A percentile compares a stretch with the other conserved stretches of the same genome.
These are phyloP conservation scores for Xerophyta viscosa DNA, from an alignment of 106 monocot genomes.

Conservation along the genomic window DNA sequence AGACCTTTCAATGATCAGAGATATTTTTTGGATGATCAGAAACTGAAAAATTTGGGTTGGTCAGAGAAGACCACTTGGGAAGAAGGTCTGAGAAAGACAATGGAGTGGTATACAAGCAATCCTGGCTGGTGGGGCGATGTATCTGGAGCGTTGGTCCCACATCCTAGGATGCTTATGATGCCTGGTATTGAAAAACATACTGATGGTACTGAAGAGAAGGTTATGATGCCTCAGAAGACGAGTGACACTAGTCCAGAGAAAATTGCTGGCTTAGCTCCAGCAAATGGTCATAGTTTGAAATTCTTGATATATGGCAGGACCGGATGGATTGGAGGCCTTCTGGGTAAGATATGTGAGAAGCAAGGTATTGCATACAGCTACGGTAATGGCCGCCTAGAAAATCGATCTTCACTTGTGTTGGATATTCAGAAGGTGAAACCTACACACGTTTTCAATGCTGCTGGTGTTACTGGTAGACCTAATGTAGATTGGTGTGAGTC, in stretches of 20 bases:
- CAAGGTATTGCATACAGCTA: conserved; percentile 37
- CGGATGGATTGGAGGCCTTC: conserved; percentile 59
- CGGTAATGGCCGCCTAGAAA: conserved; percentile 36
- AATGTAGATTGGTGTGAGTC: no score
- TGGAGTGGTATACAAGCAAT: no score
- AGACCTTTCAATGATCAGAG: no score
- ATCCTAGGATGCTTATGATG: no score
- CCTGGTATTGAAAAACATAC: no score
- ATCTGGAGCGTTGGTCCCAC: no score
- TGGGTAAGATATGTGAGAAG: conserved; percentile 44
- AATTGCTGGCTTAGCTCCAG: conserved; percentile 7
- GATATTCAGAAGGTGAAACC: conserved; percentile 45
- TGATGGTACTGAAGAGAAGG: conserved; percentile 19
- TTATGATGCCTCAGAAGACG: conserved; percentile 12
- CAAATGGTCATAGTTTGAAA: conserved; percentile 15
- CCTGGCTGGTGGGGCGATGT: no score
- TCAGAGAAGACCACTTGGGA: no score
- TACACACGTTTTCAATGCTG: conserved; percentile 56
- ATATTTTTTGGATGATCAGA: no score
- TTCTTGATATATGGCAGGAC: conserved; percentile 53
- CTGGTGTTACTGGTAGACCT: no score
- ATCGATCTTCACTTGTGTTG: conserved; percentile 21
- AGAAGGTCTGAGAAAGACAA: no score
- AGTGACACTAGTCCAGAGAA: conserved; percentile 1
- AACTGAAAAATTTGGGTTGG: no score